Conservation (phyloP, 2,329 filamentous ascomycete genomes). For the Aspergillus ruber region DNA sequence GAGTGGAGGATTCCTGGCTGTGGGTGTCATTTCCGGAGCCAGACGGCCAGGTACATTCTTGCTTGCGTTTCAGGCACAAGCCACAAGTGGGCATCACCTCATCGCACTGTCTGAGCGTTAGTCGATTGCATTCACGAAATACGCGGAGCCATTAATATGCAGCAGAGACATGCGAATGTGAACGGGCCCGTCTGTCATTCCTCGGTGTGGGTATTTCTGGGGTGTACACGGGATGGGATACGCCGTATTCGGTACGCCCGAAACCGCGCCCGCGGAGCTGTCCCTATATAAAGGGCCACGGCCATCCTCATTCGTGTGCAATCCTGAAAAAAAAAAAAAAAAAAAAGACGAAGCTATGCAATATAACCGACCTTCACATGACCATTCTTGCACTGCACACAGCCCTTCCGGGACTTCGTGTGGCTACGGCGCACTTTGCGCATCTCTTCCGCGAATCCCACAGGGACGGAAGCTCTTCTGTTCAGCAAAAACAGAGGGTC, state of each 20-base stretch:
- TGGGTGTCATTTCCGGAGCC: constrained; percentile 16
- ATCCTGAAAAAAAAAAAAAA: neutral
- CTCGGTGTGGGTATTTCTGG: too few species aligned
- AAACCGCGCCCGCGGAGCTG: neutral
- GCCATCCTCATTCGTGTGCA: neutral
- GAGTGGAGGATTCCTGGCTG: constrained; percentile 15
- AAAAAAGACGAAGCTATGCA: neutral
- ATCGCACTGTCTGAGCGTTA: constrained; percentile 25
- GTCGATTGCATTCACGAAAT: neutral
- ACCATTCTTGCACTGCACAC: constrained; percentile 33
- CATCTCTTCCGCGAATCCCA: neutral
- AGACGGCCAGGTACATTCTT: constrained; percentile 30
- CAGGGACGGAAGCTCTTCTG: neutral
- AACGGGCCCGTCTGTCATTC: too few species aligned
- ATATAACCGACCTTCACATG: constrained; percentile 30
- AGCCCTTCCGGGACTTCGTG: constrained; percentile 36
- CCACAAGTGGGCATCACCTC: constrained; percentile 30
- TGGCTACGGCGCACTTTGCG: constrained; percentile 22
- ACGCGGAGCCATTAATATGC: neutral
- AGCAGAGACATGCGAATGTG: constrained; percentile 2
- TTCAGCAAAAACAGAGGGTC: too few species aligned
- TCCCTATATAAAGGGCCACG: neutral
- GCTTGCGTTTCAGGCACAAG: constrained; percentile 31
- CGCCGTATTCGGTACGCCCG: neutral
- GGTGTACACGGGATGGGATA: too few species aligned